A percentile compares a stretch with the other conserved stretches of the same genome.
phyloP scores from a whole-genome alignment of 2,329 filamentous ascomycete species.

The Cryphonectria japonica region DNA sequence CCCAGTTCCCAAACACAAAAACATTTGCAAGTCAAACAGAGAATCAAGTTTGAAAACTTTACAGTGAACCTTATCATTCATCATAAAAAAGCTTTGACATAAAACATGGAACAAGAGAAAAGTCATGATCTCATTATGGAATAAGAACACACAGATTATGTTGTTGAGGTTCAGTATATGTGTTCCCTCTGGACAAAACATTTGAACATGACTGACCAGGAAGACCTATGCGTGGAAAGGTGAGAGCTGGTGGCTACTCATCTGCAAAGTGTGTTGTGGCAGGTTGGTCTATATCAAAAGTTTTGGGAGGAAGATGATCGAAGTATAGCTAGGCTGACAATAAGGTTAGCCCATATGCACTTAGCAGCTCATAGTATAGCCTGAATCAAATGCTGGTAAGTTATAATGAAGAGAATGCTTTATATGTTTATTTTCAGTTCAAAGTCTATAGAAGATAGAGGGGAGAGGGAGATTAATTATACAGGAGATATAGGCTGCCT shows the following conservation, averaged over 20 bases:
- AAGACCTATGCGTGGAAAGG: background rate
- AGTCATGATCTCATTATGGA: background rate
- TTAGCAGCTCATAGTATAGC: background rate
- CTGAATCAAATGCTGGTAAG: too few relatives aligned
- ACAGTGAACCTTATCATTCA: background rate
- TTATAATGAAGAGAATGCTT: background rate
- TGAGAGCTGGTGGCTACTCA: background rate
- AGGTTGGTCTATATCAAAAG: background rate
- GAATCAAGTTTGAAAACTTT: too few relatives aligned
- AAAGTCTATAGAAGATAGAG: background rate
- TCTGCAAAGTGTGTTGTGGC: background rate
- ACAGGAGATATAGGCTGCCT: too few relatives aligned
- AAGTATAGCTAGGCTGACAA: background rate
- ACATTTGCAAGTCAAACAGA: background rate
- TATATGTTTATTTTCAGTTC: background rate
- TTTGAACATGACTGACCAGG: background rate
- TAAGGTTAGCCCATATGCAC: background rate
- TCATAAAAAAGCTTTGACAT: background rate
- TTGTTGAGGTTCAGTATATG: background rate
- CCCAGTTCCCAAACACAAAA: background rate
- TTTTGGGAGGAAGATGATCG: background rate
- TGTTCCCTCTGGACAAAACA: background rate
- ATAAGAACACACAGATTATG: background rate
- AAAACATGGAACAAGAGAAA: background rate
- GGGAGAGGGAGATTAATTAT: too few relatives aligned